Percentiles rank a stretch among this genome's conserved stretches.
These are phyloP conservation scores for Leccinum subtestaceum DNA, from an alignment of 768 basidiomycete species.

Conservation along the genomic window DNA sequence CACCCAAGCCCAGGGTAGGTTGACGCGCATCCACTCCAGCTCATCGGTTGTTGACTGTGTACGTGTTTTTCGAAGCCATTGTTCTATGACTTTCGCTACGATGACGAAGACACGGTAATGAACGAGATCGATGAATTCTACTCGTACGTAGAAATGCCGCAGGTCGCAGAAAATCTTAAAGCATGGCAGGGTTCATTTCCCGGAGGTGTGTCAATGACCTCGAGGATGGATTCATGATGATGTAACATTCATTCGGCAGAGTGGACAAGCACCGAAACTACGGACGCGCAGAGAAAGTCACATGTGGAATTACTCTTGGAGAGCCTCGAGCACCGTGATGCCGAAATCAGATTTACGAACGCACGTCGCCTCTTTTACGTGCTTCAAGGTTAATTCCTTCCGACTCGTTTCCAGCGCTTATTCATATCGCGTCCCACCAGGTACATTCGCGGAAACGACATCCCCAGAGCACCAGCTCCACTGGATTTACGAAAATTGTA, in stretches of 20 bases:
- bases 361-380: slow-evolving; percentile 88
- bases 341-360: slow-evolving; percentile 81
- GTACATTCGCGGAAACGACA: slow-evolving; percentile 86
- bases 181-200: slow-evolving; percentile 85
- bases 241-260: slow-evolving; percentile 40
- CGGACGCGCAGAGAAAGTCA: slow-evolving; percentile 57
- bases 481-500: slow-evolving; percentile 94
- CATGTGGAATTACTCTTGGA: slow-evolving; percentile 82
- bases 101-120: slow-evolving; percentile 94
- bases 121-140: slow-evolving; percentile 98
- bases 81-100: slow-evolving; percentile 89
- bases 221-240: background rate
- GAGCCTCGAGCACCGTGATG: slow-evolving; percentile 81
- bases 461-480: slow-evolving; percentile 94
- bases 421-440: slow-evolving; percentile 38
- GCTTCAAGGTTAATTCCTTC: slow-evolving; percentile 66
- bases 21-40: slow-evolving; percentile 7
- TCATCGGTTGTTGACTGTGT: slow-evolving; percentile 18
- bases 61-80: slow-evolving; percentile 57
- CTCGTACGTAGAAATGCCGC: slow-evolving; percentile 92
- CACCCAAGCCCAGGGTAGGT: slow-evolving; percentile 72
- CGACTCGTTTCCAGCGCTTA: background rate
- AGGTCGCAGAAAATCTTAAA: slow-evolving; percentile 81
- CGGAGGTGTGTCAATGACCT: slow-evolving; percentile 50
- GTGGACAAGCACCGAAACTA: slow-evolving; percentile 67